Percentiles rank a stretch among this genome's conserved stretches.
Conservation (phyloP, 768 basidiomycete species). For the Hypholoma fasciculare region DNA sequence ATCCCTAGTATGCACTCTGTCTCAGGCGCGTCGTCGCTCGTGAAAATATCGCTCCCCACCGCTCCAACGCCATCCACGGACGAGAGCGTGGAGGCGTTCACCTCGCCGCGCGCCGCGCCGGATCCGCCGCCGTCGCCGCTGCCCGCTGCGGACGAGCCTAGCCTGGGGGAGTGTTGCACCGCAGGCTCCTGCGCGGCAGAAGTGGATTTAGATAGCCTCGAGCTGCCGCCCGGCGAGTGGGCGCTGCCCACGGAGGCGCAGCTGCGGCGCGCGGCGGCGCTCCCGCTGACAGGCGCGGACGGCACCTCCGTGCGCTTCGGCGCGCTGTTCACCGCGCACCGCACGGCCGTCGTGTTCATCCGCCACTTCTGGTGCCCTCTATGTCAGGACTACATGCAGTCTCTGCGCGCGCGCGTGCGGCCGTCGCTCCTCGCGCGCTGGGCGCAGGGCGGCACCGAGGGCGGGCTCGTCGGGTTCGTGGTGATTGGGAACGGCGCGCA, state of each 20-base stretch:
- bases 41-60: slow-evolving; percentile 14
- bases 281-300: slow-evolving; percentile 65
- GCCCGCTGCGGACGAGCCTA: background rate
- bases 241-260: slow-evolving; percentile 53
- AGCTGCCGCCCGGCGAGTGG: slow-evolving; percentile 31
- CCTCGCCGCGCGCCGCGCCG: slow-evolving; percentile 24
- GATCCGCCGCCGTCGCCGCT: slow-evolving; percentile 13
- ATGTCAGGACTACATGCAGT: slow-evolving; percentile 87
- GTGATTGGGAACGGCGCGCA: slow-evolving; percentile 80
- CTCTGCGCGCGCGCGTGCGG: slow-evolving; percentile 46
- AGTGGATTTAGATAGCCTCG: background rate
- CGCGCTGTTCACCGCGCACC: slow-evolving; percentile 52
- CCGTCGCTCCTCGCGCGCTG: slow-evolving; percentile 39
- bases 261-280: slow-evolving; percentile 58
- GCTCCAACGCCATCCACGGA: slow-evolving; percentile 9
- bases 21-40: slow-evolving; percentile 18
- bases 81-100: slow-evolving; percentile 20
- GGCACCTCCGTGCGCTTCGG: slow-evolving; percentile 71
- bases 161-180: background rate
- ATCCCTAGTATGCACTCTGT: slow-evolving; percentile 14
- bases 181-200: background rate
- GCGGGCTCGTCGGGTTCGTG: slow-evolving; percentile 55
- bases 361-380: slow-evolving; percentile 88
- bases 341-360: slow-evolving; percentile 80
- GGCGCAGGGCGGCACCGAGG: slow-evolving; percentile 7